Conservation (phyloP, 495 filamentous ascomycete genomes). For the Penicillium waksmanii region DNA sequence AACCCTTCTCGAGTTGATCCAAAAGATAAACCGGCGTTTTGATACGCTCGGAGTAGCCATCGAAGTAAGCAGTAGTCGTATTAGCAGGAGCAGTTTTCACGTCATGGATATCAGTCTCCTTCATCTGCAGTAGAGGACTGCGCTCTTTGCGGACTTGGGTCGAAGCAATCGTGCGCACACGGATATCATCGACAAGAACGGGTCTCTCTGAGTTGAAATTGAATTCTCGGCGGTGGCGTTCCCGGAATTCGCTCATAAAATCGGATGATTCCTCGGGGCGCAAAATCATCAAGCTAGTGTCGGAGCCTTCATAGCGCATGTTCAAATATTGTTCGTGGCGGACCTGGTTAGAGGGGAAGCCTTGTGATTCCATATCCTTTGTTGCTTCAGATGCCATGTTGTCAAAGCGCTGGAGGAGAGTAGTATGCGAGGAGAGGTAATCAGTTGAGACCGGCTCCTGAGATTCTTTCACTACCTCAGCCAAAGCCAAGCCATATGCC, state of each 20-base stretch:
- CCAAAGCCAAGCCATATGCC: constrained; percentile 57
- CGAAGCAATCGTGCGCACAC: constrained; percentile 51
- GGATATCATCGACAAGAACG: constrained; percentile 57
- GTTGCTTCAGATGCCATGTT: constrained; percentile 38
- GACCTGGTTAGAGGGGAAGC: constrained; percentile 45
- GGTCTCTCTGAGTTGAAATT: constrained; percentile 54
- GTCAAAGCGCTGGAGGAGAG: constrained; percentile 38
- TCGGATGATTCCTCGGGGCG: constrained; percentile 43
- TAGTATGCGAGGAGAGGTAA: constrained; percentile 38
- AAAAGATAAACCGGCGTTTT: constrained; percentile 88
- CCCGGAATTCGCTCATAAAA: constrained; percentile 48
- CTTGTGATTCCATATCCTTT: constrained; percentile 42
- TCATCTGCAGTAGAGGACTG: constrained; percentile 45
- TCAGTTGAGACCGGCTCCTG: constrained; percentile 51
- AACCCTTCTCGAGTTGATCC: constrained; percentile 74
- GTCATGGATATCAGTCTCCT: constrained; percentile 36
- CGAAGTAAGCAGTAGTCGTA: constrained; percentile 51
- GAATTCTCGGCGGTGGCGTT: constrained; percentile 55
- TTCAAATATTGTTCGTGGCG: constrained; percentile 56
- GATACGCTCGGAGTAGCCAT: constrained; percentile 66
- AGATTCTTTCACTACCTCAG: constrained; percentile 56
- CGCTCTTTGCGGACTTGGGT: constrained; percentile 46
- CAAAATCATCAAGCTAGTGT: constrained; percentile 57
- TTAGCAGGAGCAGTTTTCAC: constrained; percentile 32
- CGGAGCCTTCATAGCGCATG: constrained; percentile 57